A percentile compares a stretch with the other conserved stretches of the same genome.
Conservation (phyloP, 352 stramenopile genomes). For the Phytophthora ramorum region DNA sequence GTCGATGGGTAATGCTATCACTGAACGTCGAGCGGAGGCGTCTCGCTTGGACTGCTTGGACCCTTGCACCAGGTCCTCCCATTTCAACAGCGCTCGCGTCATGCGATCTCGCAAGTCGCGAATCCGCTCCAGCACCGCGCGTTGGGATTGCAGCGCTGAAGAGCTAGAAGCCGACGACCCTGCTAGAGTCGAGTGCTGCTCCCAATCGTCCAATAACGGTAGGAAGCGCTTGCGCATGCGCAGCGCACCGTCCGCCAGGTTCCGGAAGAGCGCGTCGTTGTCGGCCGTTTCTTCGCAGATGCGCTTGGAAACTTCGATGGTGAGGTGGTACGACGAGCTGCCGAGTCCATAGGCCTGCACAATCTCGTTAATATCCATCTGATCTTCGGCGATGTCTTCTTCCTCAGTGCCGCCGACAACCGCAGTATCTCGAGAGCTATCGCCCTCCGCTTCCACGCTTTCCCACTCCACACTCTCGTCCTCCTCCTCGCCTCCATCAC, state of each 20-base stretch:
- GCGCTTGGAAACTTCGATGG: conserved; percentile 65
- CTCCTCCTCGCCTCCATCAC: conserved; percentile 12
- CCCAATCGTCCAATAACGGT: conserved; percentile 70
- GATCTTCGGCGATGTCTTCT: conserved; percentile 17
- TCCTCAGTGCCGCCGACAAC: conserved; percentile 1
- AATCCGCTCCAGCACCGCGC: conserved; percentile 35
- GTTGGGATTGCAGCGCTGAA: conserved; percentile 13
- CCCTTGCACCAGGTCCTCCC: conserved; percentile 44
- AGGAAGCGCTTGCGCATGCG: conserved; percentile 77
- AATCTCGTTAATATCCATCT: conserved; percentile 84
- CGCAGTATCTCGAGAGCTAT: background rate
- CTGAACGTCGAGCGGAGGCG: conserved; percentile 3
- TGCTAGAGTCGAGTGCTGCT: conserved; percentile 42
- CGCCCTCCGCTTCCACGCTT: conserved; percentile 22
- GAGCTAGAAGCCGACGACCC: background rate
- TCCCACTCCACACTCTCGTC: conserved; percentile 36
- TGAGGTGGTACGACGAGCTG: conserved; percentile 79
- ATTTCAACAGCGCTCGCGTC: conserved; percentile 45
- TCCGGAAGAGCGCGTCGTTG: conserved; percentile 71
- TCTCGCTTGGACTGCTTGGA: conserved; percentile 21
- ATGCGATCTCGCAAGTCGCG: conserved; percentile 41
- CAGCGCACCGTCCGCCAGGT: conserved; percentile 58
- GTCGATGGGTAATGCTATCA: conserved; percentile 44
- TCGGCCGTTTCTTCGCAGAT: conserved; percentile 67
- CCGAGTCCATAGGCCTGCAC: conserved; percentile 79